Base-by-base conservation (phyloP, 1,284 basidiomycete species). In the Melampsora larici-populina region DNA sequence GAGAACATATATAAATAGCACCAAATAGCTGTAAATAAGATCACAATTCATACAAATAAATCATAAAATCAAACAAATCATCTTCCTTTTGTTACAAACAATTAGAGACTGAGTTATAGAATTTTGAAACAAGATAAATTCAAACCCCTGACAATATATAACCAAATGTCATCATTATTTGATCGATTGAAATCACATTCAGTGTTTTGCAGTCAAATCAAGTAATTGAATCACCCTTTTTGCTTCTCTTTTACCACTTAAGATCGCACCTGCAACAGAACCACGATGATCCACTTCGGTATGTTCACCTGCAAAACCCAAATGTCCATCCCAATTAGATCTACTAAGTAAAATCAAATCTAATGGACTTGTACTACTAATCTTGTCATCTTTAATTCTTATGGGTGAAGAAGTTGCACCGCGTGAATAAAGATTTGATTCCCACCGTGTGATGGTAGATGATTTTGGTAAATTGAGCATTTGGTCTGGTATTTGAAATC, bases 271-370 rank as follows among this genome's bases (percentile, higher is more conserved):
- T 0, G 84, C 84, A 0, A 86, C 86, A 36, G 83, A 84, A 0
- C 86, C 86, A 29, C 86, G 79, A 77, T 85, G 84, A 64, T 87
- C 84, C 79, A 86, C 81, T 76, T 86, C 86, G 3, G 86, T 87
- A 75, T 87, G 86, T 81, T 88, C 87, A 15, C 87, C 87, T 18
- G 87, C 87, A 49, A 87, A 88, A 0, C 86, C 85, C 0, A 88
- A 82, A 2, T 80, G 79, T 0, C 86, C 86, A 2, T 80, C 83
- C 85, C 86, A 87, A 3, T 84, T 80, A 0, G 85, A 83, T 70
- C 85, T 80, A 0, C 82, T 80, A 7, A 87, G 83, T 81, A 85
- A 83, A 71, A 85, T 84, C 76, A 86, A 86, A 81, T 87, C 86
- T 80, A 87, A 80, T 5, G 86, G 86, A 40, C 82, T 81, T n/a